Conservation (phyloP, 345 rosid species). For the Noccaea bulbosa region DNA sequence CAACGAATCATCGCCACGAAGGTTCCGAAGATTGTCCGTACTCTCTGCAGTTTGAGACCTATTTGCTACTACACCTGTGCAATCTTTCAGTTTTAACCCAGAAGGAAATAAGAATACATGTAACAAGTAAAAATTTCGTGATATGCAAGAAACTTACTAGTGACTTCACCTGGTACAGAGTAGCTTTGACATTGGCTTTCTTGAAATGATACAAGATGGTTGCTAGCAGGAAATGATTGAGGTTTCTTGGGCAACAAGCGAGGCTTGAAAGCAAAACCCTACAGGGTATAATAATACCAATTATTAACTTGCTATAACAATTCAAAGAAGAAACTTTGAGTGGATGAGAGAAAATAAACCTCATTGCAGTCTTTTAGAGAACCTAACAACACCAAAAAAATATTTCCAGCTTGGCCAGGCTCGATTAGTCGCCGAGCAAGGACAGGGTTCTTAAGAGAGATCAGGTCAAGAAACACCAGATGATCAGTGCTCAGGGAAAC, state of each 20-base stretch:
- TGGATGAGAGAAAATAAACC: neutral
- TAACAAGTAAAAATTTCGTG: neutral
- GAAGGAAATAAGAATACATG: neutral
- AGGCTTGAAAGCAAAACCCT: constrained; percentile 14
- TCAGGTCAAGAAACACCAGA: constrained; percentile 28
- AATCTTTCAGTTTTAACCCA: neutral
- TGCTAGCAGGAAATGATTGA: neutral
- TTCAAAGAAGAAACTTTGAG: neutral
- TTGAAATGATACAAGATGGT: neutral
- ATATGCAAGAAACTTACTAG: constrained; percentile 16
- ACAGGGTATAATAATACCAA: neutral
- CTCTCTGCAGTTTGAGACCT: neutral
- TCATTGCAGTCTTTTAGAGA: constrained; percentile 6
- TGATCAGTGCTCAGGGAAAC: neutral
- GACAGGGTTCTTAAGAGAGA: constrained; percentile 14
- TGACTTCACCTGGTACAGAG: constrained; percentile 7
- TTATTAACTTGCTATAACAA: neutral
- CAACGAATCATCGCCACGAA: neutral
- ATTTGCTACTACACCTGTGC: neutral
- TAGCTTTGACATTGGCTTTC: constrained; percentile 1
- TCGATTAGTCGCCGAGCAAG: neutral
- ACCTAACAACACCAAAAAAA: constrained; percentile 27
- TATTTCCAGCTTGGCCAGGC: constrained; percentile 3
- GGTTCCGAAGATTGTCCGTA: constrained; percentile 19
- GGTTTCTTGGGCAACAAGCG: constrained; percentile 12